Percentiles rank a stretch among this genome's conserved stretches.
phyloP scores from a whole-genome alignment of 2,329 filamentous ascomycete genomes.

The Phyllosticta paracitricarpa region DNA sequence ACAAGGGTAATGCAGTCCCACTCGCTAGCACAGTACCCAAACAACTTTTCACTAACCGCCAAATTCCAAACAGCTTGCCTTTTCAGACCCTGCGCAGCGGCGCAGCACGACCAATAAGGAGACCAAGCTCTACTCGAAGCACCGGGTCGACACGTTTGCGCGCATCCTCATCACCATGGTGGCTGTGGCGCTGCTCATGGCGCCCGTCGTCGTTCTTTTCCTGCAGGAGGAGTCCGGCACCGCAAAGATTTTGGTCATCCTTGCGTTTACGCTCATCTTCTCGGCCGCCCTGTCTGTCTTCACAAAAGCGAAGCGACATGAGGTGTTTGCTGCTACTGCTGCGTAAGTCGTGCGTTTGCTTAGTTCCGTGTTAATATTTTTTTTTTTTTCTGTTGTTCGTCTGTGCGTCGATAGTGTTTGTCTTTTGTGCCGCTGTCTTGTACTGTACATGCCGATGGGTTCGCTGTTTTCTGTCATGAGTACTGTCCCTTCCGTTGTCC shows the following conservation, averaged over 20 bases:
- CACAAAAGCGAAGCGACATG: constrained; percentile 15
- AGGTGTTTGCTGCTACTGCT: constrained; percentile 18
- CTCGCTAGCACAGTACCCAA: neutral
- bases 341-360: constrained; percentile 13
- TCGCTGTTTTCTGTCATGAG: neutral
- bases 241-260: constrained; percentile 13
- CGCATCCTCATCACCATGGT: constrained; percentile 16
- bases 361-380: neutral
- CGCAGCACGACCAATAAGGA: constrained; percentile 11
- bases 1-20: neutral
- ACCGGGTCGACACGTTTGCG: constrained; percentile 13
- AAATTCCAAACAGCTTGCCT: constrained; percentile 5
- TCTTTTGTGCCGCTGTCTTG: neutral
- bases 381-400: neutral
- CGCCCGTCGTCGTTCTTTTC: constrained; percentile 16
- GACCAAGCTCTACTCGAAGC: constrained; percentile 13
- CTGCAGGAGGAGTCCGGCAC: constrained; percentile 9
- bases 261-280: constrained; percentile 15
- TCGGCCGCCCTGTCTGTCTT: constrained; percentile 13
- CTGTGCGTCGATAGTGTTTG: neutral
- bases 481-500: neutral
- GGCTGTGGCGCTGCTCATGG: constrained; percentile 15
- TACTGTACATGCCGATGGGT: neutral
- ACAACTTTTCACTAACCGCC: neutral
- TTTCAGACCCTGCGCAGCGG: constrained; percentile 12